Base-by-base conservation (phyloP, 148 eudicot species). In the Nyssa sinensis region DNA sequence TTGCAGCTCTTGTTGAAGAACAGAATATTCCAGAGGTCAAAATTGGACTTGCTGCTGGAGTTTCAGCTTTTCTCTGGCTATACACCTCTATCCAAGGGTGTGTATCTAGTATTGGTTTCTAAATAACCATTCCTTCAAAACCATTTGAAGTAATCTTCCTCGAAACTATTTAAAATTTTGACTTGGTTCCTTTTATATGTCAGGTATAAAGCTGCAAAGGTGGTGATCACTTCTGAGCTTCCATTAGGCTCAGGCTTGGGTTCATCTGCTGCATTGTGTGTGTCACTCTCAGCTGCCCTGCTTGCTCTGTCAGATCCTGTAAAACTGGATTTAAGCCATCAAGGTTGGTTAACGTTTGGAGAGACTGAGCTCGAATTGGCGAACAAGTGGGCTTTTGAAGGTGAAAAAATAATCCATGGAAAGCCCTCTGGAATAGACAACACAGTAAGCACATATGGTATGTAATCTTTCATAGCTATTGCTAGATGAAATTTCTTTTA, bases 341-440 rank as follows among this genome's bases (percentile, higher is more conserved):
- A 84, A 66, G 91, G 88, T 62, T 94, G 97, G 99, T 78, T 82
- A 33, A 30, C 39, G 65, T 92, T 81, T 55, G 92, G 74, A 32
- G 92, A 92, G 39, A 83, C 74, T 5, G 91, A 85, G 71, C 91
- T 92, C 76, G 94, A 92, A 19, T 74, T 92, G 77, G 90, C 87
- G 73, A 92, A 92, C 69, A 88, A 84, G 79, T 95, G 99, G 99
- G 97, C 99, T 62, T 90, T 89, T 81, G 97, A 92, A 81, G 99
- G 97, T 35, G 99, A 93, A 86, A 95, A 87, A 81, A 89, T 95
- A 58, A 90, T 95, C 69, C 99, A 95, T 62, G 99, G 99, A 82
- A 95, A 79, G 87, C 97, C 99, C 65, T 95, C 97, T 70, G 99
- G 99, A 29, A 85, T 95, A 73, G 99, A 95, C 89, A 92, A 95